phyloP scores from a whole-genome alignment of 2,329 filamentous ascomycete genomes.

The Shiraia bambusicola region DNA sequence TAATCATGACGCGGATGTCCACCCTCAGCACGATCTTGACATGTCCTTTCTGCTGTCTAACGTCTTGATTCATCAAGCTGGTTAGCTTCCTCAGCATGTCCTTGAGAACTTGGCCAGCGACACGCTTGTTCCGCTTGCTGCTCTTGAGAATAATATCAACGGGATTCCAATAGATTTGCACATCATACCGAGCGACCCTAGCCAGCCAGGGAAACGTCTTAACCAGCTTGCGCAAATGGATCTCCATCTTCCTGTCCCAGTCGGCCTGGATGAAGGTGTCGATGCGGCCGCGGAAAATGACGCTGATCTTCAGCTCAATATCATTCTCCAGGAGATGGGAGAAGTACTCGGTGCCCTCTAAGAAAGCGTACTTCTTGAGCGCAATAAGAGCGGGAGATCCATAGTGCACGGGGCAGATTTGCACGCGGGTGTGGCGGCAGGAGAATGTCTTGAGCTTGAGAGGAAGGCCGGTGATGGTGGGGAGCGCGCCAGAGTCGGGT shows the following conservation, averaged over 20 bases:
- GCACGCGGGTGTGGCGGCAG: conserved; percentile 28
- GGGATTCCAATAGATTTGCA: conserved; percentile 29
- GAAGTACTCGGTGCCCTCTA: conserved; percentile 31
- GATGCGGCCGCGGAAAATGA: conserved; percentile 30
- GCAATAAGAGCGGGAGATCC: conserved; percentile 25
- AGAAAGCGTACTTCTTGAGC: conserved; percentile 17
- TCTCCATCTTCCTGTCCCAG: conserved; percentile 29
- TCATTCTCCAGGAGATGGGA: conserved; percentile 23
- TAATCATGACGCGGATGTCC: background rate
- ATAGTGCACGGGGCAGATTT: conserved; percentile 25
- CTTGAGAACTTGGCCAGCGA: conserved; percentile 16
- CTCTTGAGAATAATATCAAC: conserved; percentile 16
- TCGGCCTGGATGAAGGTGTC: conserved; percentile 29
- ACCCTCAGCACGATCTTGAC: conserved; percentile 18
- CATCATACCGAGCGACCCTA: conserved; percentile 24
- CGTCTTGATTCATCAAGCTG: conserved; percentile 12
- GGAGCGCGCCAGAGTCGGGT: background rate
- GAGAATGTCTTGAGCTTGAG: conserved; percentile 25
- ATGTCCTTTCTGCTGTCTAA: conserved; percentile 14
- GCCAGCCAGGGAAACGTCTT: conserved; percentile 28
- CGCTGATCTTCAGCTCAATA: conserved; percentile 19
- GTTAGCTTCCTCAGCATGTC: conserved; percentile 23
- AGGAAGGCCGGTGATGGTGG: conserved; percentile 18
- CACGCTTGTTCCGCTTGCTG: conserved; percentile 14
- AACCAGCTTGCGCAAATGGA: conserved; percentile 24